Percentiles rank a stretch among this genome's conserved stretches.
Evolutionary conservation across 1,284 basidiomycete genomes (phyloP).

Genomic region (Megacollybia platyphylla): DNA sequence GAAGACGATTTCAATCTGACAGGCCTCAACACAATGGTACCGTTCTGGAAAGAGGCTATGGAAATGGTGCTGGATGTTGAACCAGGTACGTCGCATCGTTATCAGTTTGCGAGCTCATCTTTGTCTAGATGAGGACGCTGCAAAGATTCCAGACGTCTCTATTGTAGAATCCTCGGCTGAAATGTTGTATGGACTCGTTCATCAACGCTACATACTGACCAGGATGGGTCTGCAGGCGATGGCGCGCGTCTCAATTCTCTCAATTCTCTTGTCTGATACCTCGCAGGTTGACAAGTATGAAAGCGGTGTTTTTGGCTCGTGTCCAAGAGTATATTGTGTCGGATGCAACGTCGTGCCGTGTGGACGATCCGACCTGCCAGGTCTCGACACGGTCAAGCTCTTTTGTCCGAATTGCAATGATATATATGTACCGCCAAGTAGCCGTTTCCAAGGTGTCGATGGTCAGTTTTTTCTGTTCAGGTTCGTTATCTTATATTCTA

Average conservation of each 20-base stretch:
- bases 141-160: slow-evolving; percentile 88
- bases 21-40: slow-evolving; percentile 87
- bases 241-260: slow-evolving; percentile 38
- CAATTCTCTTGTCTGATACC: slow-evolving; percentile 9
- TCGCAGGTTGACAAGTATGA: slow-evolving; percentile 92
- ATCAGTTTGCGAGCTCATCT: background rate
- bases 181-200: slow-evolving; percentile 93
- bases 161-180: slow-evolving; percentile 98
- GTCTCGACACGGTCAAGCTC: slow-evolving; percentile 97
- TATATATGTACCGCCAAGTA: slow-evolving; percentile 91
- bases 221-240: slow-evolving; percentile 89
- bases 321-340: slow-evolving; percentile 92
- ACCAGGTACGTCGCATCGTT: slow-evolving; percentile 54
- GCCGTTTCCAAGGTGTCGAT: slow-evolving; percentile 92
- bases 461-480: slow-evolving; percentile 36
- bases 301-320: slow-evolving; percentile 83
- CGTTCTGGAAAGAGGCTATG: slow-evolving; percentile 99
- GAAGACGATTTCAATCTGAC: slow-evolving; percentile 99
- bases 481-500: slow-evolving; percentile 9
- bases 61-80: slow-evolving; percentile 99
- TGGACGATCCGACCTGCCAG: slow-evolving; percentile 91
- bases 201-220: slow-evolving; percentile 95
- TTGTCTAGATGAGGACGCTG: slow-evolving; percentile 76
- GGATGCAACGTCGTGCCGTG: slow-evolving; percentile 88
- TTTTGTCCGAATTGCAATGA: slow-evolving; percentile 99